Base-by-base conservation (phyloP, 495 filamentous ascomycete species). In the Geopyxis carbonaria region DNA sequence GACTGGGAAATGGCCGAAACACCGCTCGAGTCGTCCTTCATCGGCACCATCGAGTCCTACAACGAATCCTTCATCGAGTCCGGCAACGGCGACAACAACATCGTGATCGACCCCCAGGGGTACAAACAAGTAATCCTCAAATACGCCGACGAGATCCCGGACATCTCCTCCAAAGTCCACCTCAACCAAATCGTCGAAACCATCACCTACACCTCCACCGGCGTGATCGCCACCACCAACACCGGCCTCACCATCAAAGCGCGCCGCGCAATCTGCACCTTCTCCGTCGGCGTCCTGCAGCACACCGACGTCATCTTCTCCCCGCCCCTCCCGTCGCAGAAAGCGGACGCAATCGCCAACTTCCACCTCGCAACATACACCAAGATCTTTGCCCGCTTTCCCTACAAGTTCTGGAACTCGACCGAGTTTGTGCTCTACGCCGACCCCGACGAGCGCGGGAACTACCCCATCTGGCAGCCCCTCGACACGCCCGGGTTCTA, bases 311-410 rank as follows among this genome's bases (percentile, higher is more conserved):
- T 83, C 2, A 56, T 51, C 0, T 85, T 83, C 53, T 48, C 56
- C 8, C 78, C 79, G 0, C 49, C 57, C 2, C 61, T 82, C 0
- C 78, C 78, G 0, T 53, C 57, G 7, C 80, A 76, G 77, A 83
- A 85, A 48, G 61, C 64, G 8, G 65, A 64, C 16, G 71, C 70
- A 5, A 75, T 81, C 45, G 65, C 69, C 4, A 69, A 67, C 30
- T 79, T 79, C 56, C 64, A 66, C 43, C 79, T 85, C 69, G 76
- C 70, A 18, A 82, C 73, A 1, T 85, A 82, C 61, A 83, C 75
- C 40, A 83, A 82, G 50, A 73, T 83, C 45, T 83, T 83, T 63
- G 56, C 81, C 9, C 76, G 78, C 40, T 85, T 82, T 56, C 65
- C 69, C 41, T 58, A 74, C 24, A 70, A 71, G 4, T 85, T 80